phyloP scores from a whole-genome alignment of 176 grass and related monocot genomes.

The Phoenix dactylifera region DNA sequence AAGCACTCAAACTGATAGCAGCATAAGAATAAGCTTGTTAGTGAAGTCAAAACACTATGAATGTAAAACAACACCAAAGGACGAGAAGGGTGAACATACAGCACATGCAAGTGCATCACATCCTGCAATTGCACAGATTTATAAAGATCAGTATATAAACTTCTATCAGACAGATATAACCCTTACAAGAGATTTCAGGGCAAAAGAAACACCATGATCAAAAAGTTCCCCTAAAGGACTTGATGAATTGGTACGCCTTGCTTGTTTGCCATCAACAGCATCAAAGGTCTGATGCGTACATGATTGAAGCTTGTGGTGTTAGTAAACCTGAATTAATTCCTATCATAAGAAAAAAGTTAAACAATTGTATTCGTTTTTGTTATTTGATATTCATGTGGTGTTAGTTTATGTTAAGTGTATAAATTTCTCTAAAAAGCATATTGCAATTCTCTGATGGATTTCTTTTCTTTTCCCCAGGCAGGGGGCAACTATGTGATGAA shows the following conservation, averaged over 20 bases:
- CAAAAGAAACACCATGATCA: slow-evolving; percentile 61
- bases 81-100: slow-evolving; percentile 46
- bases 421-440: too few species aligned
- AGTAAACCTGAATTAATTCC: neutral
- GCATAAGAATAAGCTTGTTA: neutral
- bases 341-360: neutral
- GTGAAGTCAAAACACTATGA: neutral
- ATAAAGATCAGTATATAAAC: too few species aligned
- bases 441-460: too few species aligned
- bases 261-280: slow-evolving; percentile 99
- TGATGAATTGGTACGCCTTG: slow-evolving; percentile 96
- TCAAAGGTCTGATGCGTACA: slow-evolving; percentile 75
- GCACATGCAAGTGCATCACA: slow-evolving; percentile 98
- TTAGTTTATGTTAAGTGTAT: too few species aligned
- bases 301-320: neutral
- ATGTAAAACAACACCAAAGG: neutral
- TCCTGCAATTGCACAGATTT: slow-evolving; percentile 35
- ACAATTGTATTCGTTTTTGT: too few species aligned
- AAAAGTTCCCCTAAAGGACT: slow-evolving; percentile 99
- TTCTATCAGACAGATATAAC: neutral
- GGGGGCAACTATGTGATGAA: too few species aligned
- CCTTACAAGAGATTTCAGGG: too few species aligned
- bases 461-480: too few species aligned
- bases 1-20: slow-evolving; percentile 78
- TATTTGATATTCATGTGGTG: too few species aligned